A percentile compares a stretch with the other conserved stretches of the same genome.
These are phyloP conservation scores for Sporobolomyces pararoseus DNA, from an alignment of 768 basidiomycete genomes.

Conservation along the genomic window DNA sequence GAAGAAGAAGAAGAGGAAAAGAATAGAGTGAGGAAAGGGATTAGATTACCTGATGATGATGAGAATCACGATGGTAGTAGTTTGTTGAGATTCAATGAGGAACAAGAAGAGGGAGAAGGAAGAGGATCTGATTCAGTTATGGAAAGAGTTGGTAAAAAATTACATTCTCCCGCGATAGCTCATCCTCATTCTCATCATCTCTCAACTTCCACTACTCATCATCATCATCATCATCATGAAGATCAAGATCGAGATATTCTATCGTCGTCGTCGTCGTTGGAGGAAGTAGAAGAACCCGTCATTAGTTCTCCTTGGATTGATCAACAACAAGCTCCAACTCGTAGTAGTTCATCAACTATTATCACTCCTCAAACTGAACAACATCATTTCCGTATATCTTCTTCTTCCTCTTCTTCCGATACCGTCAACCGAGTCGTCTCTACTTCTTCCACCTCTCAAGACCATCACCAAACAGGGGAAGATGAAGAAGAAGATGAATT, in stretches of 20 bases:
- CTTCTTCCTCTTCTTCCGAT: too few relatives aligned
- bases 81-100: conserved; percentile 11
- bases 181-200: conserved; percentile 15
- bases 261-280: background rate
- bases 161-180: conserved; percentile 6
- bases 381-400: too few relatives aligned
- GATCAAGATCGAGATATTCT: background rate
- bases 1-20: conserved; percentile 7
- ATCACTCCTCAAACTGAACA: too few relatives aligned
- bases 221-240: background rate
- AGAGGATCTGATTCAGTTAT: conserved; percentile 20
- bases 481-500: background rate
- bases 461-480: too few relatives aligned
- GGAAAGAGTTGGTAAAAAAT: background rate
- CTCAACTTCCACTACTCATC: background rate
- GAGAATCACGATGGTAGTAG: background rate
- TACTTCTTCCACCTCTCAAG: too few relatives aligned
- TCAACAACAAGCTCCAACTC: too few relatives aligned
- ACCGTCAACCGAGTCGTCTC: too few relatives aligned
- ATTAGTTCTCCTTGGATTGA: conserved; percentile 6
- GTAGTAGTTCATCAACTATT: too few relatives aligned
- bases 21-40: conserved; percentile 26
- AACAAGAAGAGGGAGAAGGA: conserved; percentile 24
- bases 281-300: background rate
- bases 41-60: background rate